phyloP scores from a whole-genome alignment of 2,329 filamentous ascomycete genomes.

The Colletotrichum tropicale region DNA sequence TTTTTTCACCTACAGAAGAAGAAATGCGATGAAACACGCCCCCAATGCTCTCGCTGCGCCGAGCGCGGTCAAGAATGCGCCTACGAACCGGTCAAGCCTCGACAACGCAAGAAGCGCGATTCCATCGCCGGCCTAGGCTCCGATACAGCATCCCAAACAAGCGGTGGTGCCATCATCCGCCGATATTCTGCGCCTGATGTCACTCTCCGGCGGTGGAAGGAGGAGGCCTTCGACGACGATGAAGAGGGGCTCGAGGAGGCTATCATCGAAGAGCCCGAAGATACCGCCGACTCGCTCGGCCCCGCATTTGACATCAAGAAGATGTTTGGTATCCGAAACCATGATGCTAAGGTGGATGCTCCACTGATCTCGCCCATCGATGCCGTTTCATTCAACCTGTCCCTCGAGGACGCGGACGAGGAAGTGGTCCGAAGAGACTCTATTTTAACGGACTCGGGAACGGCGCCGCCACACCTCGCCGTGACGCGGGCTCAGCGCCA shows the following conservation, averaged over 20 bases:
- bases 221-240: conserved; percentile 6
- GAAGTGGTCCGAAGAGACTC: conserved; percentile 24
- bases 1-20: conserved; percentile 49
- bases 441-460: conserved; percentile 25
- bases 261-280: conserved; percentile 7
- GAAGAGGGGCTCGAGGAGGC: conserved; percentile 9
- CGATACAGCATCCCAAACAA: conserved; percentile 11
- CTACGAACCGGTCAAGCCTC: conserved; percentile 52
- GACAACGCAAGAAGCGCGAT: conserved; percentile 40
- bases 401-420: conserved; percentile 26
- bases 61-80: conserved; percentile 53
- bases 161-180: neutral
- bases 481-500: conserved; percentile 20
- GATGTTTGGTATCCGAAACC: conserved; percentile 3
- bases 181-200: conserved; percentile 8
- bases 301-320: conserved; percentile 4
- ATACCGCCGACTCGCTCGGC: neutral
- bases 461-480: neutral
- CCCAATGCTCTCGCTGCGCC: conserved; percentile 53
- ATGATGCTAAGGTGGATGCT: conserved; percentile 8
- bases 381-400: conserved; percentile 35
- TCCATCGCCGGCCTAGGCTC: conserved; percentile 16
- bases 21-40: conserved; percentile 60
- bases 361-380: conserved; percentile 34
- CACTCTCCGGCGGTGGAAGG: conserved; percentile 12